phyloP scores from a whole-genome alignment of 129 eudicot species.

The Erigeron canadensis region DNA sequence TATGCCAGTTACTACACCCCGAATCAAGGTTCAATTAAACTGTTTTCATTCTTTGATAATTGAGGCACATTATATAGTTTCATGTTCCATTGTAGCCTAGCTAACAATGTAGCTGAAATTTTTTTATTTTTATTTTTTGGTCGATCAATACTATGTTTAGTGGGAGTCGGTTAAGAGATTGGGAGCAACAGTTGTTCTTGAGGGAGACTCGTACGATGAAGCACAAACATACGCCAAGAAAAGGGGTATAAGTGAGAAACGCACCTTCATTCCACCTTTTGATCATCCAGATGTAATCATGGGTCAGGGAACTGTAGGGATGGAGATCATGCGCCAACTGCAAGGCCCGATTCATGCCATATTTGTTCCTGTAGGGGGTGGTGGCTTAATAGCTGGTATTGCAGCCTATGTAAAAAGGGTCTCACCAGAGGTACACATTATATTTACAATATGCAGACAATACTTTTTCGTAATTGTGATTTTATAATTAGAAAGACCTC shows the following conservation, averaged over 20 bases:
- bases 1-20: constrained; percentile 93
- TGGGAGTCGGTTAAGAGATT: constrained; percentile 84
- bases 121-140: not conserved
- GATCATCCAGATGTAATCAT: constrained; percentile 80
- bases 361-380: constrained; percentile 95
- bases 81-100: not conserved
- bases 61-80: not conserved
- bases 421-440: constrained; percentile 50
- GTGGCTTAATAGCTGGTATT: constrained; percentile 92
- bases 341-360: constrained; percentile 76
- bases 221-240: constrained; percentile 76
- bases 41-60: not conserved
- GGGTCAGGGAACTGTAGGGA: constrained; percentile 88
- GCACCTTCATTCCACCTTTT: constrained; percentile 83
- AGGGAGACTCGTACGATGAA: constrained; percentile 86
- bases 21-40: constrained; percentile 63
- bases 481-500: too few species aligned
- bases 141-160: constrained; percentile 30
- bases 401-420: constrained; percentile 89
- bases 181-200: constrained; percentile 85
- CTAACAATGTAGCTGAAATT: not conserved
- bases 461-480: too few species aligned
- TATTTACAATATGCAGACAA: not conserved
- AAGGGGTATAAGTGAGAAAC: constrained; percentile 54
- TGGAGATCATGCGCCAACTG: constrained; percentile 80